Evolutionary conservation across 148 eudicot species (phyloP).

Genomic region (Fagopyrum esculentum): DNA sequence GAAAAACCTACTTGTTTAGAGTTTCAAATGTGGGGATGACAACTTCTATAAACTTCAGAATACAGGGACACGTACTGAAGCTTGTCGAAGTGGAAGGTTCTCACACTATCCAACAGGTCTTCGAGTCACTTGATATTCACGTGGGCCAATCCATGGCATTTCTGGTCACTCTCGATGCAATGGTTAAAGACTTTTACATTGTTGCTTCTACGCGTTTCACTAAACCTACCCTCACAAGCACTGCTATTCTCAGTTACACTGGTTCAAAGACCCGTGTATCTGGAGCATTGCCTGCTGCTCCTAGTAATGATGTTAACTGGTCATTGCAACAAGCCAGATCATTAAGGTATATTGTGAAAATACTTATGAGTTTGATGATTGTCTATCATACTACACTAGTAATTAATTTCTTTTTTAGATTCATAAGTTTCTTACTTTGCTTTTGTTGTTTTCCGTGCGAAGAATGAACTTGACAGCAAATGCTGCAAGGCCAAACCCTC

Average conservation of each 20-base stretch:
- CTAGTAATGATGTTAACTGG: slow-evolving; percentile 72
- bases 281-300: slow-evolving; percentile 52
- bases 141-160: slow-evolving; percentile 67
- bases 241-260: slow-evolving; percentile 41
- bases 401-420: background rate
- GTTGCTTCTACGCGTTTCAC: slow-evolving; percentile 73
- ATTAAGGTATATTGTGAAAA: slow-evolving; percentile 36
- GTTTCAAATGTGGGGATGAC: slow-evolving; percentile 62
- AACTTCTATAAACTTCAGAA: slow-evolving; percentile 66
- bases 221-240: slow-evolving; percentile 35
- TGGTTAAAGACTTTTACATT: slow-evolving; percentile 51
- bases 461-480: slow-evolving; percentile 81
- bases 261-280: slow-evolving; percentile 40
- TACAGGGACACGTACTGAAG: slow-evolving; percentile 55
- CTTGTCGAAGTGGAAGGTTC: slow-evolving; percentile 77
- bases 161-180: slow-evolving; percentile 41
- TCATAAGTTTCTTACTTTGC: background rate
- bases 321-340: slow-evolving; percentile 90
- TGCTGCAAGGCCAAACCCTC: slow-evolving; percentile 87
- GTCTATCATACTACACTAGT: background rate
- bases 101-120: slow-evolving; percentile 62
- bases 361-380: background rate
- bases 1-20: slow-evolving; percentile 56
- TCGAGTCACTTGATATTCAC: slow-evolving; percentile 73
- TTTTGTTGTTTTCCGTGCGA: background rate